Evolutionary conservation across 345 rosid genomes (phyloP), one percentile per base, ranked within the genome.

Genomic region (Toxicodendron radicans): DNA sequence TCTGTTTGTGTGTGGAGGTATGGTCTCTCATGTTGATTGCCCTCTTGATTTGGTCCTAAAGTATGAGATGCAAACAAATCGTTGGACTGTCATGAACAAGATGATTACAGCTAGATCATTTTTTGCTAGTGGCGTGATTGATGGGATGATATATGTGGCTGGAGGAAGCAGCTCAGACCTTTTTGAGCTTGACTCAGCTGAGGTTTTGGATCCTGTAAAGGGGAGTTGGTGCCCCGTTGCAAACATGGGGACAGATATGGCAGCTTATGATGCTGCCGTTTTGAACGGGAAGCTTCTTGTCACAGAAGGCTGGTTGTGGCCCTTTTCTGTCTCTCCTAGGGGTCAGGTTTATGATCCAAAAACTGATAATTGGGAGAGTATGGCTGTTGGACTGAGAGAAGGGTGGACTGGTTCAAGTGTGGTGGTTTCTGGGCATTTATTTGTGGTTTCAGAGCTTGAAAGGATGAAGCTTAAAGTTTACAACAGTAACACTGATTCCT

Each of bases 401-500:
- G 98, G 98, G 18, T 93, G 98, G 98, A 91, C 97, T 2, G 98
- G 98, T 66, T 88, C 97, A 1, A 93, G 97, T 71, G 92, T 91
- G 0, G 95, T 93, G 66, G 83, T 90, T 13, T 82, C 90, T 23
- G 94, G 84, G 14, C 85, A 82, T 68, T 83, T 93, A 73, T 93
- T 93, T 73, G 87, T 91, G 76, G 97, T 93, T 17, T 86, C 95
- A 0, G 97, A 93, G 75, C 84, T 83, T 7, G 95, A 93, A 84
- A 86, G 98, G 66, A 93, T 93, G 98, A 93, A 93, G 78, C 89
- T 93, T 68, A 93, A 93, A 83, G 94, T 93, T 79, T 93, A 91
- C 75, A 85, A 89, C 60, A 56, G 79, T 10, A 83, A 82, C 60
- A 43, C 52, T 10, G 98, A 91, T 83, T 85, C 90, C 3, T 93